A percentile compares a stretch with the other conserved stretches of the same genome.
Conservation (phyloP, 139 green algal species). For the Volvox reticuliferus region DNA sequence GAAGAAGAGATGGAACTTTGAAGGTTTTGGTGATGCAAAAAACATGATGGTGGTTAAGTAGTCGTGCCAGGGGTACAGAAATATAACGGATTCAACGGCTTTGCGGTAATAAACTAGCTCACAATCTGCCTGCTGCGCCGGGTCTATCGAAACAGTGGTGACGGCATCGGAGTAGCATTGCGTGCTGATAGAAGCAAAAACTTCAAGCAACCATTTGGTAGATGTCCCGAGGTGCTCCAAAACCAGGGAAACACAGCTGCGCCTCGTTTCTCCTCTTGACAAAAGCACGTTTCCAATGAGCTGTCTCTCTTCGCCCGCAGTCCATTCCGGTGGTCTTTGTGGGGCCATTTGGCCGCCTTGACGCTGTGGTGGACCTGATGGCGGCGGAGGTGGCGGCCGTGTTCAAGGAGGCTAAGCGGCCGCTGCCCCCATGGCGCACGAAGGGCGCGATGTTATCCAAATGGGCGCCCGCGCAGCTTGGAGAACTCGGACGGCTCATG, state of each 20-base stretch:
- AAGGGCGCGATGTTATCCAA: constrained; percentile 75
- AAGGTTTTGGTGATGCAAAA: too few species aligned
- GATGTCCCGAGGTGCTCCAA: neutral
- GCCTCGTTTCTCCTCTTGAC: too few species aligned
- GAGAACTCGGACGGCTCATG: constrained; percentile 54
- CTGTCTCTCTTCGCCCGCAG: neutral
- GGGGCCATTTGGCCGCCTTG: constrained; percentile 56
- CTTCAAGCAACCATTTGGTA: neutral
- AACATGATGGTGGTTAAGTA: too few species aligned
- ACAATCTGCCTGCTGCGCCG: neutral
- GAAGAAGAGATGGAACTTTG: too few species aligned
- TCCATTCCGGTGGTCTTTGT: constrained; percentile 74
- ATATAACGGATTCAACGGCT: neutral
- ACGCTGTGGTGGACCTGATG: constrained; percentile 66
- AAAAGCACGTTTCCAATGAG: neutral
- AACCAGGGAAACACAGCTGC: neutral
- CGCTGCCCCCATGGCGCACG: constrained; percentile 80
- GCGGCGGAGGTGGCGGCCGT: constrained; percentile 68
- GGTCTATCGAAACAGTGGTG: neutral
- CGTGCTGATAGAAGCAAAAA: too few species aligned
- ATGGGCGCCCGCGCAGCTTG: constrained; percentile 60
- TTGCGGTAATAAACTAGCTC: neutral
- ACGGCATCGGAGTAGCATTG: too few species aligned
- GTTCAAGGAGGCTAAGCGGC: constrained; percentile 67
- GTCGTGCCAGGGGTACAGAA: too few species aligned